Base-by-base conservation (phyloP, 495 filamentous ascomycete species). In the Trichoderma parareesei region DNA sequence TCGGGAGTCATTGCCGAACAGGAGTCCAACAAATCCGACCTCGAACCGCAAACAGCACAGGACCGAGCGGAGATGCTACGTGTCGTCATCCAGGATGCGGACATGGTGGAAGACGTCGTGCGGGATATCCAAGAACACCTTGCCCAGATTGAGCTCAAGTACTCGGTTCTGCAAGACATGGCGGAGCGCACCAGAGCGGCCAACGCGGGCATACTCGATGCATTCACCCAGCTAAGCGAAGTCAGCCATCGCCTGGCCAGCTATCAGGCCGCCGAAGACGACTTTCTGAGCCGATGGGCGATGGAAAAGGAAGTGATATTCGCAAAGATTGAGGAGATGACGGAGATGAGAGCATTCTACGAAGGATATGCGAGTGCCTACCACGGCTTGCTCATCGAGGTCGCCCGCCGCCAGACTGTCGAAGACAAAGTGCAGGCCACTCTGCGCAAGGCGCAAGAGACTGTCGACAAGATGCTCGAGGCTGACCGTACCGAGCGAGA, bases 41-140 rank as follows among this genome's bases (percentile, higher is more conserved):
- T 89, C 2, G 88, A 91, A 49, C 86, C 88, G 7, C 84, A 97
- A 61, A 88, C 84, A 3, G 82, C 88, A 2, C 84, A 87, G 62
- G 91, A 96, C 67, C 87, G 91, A 40, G 79, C 79, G 44, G 91
- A 97, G 65, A 91, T 98, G 85, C 79, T 98, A 5, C 79, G 81
- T 38, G 89, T 98, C 0, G 82, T 98, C 35, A 78, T 87, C 43
- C 88, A 90, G 64, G 94, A 98, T 72, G 90, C 94, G 5, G 79
- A 79, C 5, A 88, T 96, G 69, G 91, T 97, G 1, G 91, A 96
- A 10, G 94, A 95, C 68, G 94, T 97, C 14, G 88, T 96, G 2
- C 75, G 80, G 63, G 94, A 98, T 68, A 86, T 98, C 60, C 83
- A 88, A 65, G 87, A 91, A 64, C 85, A 84, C 53, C 84, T 90